Evolutionary conservation across 495 filamentous ascomycete genomes (phyloP), one percentile per base, ranked within the genome.

Genomic region (Aspergillus bridgeri): DNA sequence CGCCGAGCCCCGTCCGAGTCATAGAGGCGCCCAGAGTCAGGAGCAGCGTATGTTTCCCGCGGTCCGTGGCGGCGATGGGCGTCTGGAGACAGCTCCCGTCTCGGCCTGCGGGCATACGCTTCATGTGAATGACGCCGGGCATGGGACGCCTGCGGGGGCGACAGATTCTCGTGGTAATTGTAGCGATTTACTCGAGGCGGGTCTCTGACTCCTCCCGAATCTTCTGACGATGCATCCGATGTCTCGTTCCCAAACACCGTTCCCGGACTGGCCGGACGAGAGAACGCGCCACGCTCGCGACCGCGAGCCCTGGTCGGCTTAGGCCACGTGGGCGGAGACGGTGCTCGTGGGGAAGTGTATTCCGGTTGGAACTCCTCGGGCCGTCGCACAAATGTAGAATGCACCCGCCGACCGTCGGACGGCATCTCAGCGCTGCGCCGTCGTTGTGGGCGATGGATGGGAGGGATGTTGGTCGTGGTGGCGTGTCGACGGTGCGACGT

Each of bases 101-200:
- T 61, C 0, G 70, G 70, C 63, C 68, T 67, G 19, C 72, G 69
- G 2, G 58, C 67, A 42, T 76, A 77, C 2, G 73, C 68, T 27
- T 79, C 76, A 51, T 79, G 76, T 1, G 76, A 79, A 58, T 79
- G 76, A 0, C 76, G 73, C 17, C 76, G 72, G 0, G 69, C 65
- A 21, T 65, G 55, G 5, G 65, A 61, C 20, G 57, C 27, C 2
- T 69, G 59, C 11, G 69, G 66, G 0, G 70, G 73, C 13, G 75
- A 74, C 0, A 77, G 58, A 33, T 74, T 61, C 17, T 59, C 63
- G 6, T 56, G 69, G 13, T 62, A 66, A 57, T 53, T 27, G 15
- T 53, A 51, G 51, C 48, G 65, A 5, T 57, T 46, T 29, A 6
- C 46, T 42, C 64, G 54, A 45, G 59, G n/a, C n/a, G n/a, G 42